Percentiles rank a stretch among this genome's conserved stretches.
These are phyloP conservation scores for Angomonas deanei DNA, from an alignment of 208 protist genomes.

Conservation along the genomic window DNA sequence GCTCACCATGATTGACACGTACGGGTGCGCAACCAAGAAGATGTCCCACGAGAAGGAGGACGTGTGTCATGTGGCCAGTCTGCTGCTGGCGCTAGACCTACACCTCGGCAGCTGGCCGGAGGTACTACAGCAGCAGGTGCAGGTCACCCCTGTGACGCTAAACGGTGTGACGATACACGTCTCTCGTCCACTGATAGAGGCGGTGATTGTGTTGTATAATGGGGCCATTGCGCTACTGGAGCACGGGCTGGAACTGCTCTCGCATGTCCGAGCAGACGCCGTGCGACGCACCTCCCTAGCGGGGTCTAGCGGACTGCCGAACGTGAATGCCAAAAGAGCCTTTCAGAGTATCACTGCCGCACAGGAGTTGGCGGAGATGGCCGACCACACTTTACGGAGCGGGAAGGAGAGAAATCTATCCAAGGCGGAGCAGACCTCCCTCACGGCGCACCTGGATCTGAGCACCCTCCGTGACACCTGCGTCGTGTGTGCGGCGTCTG, in stretches of 20 bases:
- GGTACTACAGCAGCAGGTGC: conserved; percentile 24
- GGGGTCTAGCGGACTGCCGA: conserved; percentile 17
- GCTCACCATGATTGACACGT: conserved; percentile 44
- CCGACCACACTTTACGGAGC: conserved; percentile 1
- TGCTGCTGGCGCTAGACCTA: conserved; percentile 46
- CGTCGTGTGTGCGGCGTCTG: conserved; percentile 30
- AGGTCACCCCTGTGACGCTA: conserved; percentile 12
- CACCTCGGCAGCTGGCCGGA: conserved; percentile 37
- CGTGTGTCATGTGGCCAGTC: conserved; percentile 24
- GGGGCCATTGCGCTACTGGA: conserved; percentile 38
- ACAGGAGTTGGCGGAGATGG: conserved; percentile 20
- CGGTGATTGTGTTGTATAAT: conserved; percentile 58
- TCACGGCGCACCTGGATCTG: conserved; percentile 31
- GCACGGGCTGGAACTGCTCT: conserved; percentile 28
- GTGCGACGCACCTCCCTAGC: conserved; percentile 10
- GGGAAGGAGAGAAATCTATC: neutral
- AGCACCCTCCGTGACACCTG: conserved; percentile 21
- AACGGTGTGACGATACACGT: conserved; percentile 11
- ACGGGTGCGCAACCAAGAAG: conserved; percentile 26
- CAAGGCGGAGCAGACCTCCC: neutral
- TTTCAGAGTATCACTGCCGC: conserved; percentile 35
- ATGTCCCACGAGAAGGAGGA: conserved; percentile 18
- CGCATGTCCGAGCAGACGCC: conserved; percentile 24
- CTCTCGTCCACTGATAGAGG: conserved; percentile 33
- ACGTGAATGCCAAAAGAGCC: conserved; percentile 43